Base-by-base conservation (phyloP, 305 asterid species). In the Plantago coronopus region DNA sequence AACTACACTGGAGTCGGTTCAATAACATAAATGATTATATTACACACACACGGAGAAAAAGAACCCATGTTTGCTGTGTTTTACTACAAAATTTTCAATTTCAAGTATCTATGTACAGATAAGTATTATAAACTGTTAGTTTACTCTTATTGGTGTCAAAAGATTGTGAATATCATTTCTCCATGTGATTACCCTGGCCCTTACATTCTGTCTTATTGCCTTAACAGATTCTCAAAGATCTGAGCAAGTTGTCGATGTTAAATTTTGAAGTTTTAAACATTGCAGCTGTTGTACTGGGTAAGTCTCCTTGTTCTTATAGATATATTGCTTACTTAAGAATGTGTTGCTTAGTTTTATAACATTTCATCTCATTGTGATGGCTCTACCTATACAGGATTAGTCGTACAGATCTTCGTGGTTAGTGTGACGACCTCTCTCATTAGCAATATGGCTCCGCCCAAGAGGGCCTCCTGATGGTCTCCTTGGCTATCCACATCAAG, bases 391-490 rank as follows among this genome's bases (percentile, higher is more conserved):
- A 72, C 78, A 78, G 81, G 79, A 56, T 22, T 72, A 19, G 14
- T 71, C 61, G 59, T 74, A 27, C 80, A 78, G 67, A 54, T 72
- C 18, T 48, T 69, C 50, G 61, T 76, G 48, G 23, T 74, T 7
- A n/a, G 47, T 11, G 79, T 69, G 59, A 48, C 72, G 2, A 67
- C 69, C 10, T 74, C 85, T 56, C 88, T 81, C 61, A 59, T 76
- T 57, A 64, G 46, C 71, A 76, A 79, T 68, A 76, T 79, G 85
- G 85, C 83, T 72, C 83, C 81, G 67, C 88, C 85, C 59, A 79
- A 79, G 70, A 81, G 83, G 54, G 70, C 83, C 1, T 74, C 79
- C 13, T 81, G 57, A 78, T 59, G 55, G n/a, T 21, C 22, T 38
- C 17, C 25, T 7, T 15, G n/a, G 57, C 16, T 34, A 51, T 44